Conservation (phyloP, 2,329 filamentous ascomycete species). For the Fusarium succisae region DNA sequence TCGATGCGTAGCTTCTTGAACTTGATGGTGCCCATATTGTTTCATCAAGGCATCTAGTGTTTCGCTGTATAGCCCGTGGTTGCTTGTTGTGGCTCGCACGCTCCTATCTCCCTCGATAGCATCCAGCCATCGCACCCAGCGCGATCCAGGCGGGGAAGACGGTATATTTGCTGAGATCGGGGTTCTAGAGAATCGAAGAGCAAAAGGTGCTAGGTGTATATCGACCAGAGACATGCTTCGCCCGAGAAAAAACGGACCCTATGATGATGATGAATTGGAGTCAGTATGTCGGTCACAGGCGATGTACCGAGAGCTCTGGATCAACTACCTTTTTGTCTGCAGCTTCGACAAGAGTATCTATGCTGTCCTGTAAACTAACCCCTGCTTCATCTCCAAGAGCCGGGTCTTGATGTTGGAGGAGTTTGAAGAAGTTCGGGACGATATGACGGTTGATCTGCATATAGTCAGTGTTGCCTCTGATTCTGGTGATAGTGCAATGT, state of each 20-base stretch:
- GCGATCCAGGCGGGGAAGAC: slow-evolving; percentile 68
- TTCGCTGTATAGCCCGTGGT: slow-evolving; percentile 60
- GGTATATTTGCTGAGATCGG: slow-evolving; percentile 72
- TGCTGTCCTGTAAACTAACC: slow-evolving; percentile 70
- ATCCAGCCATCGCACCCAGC: slow-evolving; percentile 76
- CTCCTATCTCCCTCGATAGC: slow-evolving; percentile 73
- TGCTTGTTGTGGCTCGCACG: slow-evolving; percentile 73
- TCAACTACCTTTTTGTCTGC: slow-evolving; percentile 54
- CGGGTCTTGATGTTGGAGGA: slow-evolving; percentile 72
- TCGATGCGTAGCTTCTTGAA: background rate
- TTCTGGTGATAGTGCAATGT: background rate
- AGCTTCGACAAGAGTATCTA: slow-evolving; percentile 62
- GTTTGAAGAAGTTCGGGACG: slow-evolving; percentile 78
- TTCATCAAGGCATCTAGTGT: slow-evolving; percentile 65
- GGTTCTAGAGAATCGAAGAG: slow-evolving; percentile 73
- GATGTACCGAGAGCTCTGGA: too few relatives aligned
- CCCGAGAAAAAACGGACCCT: slow-evolving; percentile 75
- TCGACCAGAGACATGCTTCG: slow-evolving; percentile 70
- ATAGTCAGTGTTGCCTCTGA: background rate
- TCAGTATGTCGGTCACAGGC: background rate
- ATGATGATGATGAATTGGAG: background rate
- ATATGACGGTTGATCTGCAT: slow-evolving; percentile 77
- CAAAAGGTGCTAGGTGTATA: slow-evolving; percentile 79
- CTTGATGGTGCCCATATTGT: background rate
- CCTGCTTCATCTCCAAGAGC: slow-evolving; percentile 67